Conservation (phyloP, 352 stramenopile genomes). For the Bremia lactucae region DNA sequence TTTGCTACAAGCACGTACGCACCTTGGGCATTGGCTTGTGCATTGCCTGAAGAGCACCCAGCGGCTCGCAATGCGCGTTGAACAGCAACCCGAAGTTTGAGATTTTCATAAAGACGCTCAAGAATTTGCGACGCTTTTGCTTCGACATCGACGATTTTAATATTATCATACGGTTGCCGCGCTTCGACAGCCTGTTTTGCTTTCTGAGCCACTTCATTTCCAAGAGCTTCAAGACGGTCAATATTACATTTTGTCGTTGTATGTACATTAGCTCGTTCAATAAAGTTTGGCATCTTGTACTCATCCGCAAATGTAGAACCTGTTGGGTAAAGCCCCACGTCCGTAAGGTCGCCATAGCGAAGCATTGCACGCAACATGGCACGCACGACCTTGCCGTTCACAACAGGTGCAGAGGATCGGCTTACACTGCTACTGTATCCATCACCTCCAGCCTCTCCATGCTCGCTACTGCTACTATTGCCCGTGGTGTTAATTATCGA, state of each 20-base stretch:
- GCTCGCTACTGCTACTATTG: conserved; percentile 19
- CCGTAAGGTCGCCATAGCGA: conserved; percentile 69
- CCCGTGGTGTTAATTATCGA: conserved; percentile 6
- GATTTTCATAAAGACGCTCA: conserved; percentile 76
- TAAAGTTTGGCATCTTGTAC: conserved; percentile 66
- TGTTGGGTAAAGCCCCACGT: conserved; percentile 47
- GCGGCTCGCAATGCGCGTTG: conserved; percentile 54
- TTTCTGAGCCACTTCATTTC: conserved; percentile 49
- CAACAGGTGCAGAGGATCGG: conserved; percentile 10
- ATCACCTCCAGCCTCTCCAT: conserved; percentile 35
- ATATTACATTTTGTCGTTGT: conserved; percentile 41
- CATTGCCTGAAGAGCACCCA: conserved; percentile 29
- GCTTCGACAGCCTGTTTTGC: conserved; percentile 39
- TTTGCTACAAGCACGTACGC: conserved; percentile 69
- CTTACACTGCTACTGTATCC: conserved; percentile 26
- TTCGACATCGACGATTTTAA: conserved; percentile 72
- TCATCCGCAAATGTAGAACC: conserved; percentile 61
- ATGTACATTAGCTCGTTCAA: conserved; percentile 51
- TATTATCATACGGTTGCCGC: conserved; percentile 46
- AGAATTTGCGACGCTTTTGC: conserved; percentile 63
- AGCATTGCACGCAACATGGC: conserved; percentile 57
- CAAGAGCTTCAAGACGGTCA: conserved; percentile 44
- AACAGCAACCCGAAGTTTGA: conserved; percentile 76
- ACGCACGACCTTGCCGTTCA: conserved; percentile 59
- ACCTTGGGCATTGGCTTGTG: conserved; percentile 33